Percentiles rank a stretch among this genome's conserved stretches.
Conservation (phyloP, 257 asterid species). For the Nicotiana otophora region DNA sequence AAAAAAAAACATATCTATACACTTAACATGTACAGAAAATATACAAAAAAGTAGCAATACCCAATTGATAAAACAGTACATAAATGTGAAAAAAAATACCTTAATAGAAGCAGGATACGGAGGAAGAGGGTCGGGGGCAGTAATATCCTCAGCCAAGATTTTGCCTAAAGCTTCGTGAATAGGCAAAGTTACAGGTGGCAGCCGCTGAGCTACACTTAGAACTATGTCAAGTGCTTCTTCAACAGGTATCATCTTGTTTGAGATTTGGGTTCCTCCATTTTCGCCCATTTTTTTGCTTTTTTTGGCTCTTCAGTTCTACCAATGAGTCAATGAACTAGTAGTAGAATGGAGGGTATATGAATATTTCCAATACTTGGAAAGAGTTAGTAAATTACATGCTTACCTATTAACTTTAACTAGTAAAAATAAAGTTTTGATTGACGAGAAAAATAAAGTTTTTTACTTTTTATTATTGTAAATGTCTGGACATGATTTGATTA, state of each 20-base stretch:
- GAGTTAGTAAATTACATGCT: too few species aligned
- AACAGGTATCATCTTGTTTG: constrained; percentile 40
- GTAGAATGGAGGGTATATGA: not conserved
- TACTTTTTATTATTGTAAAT: too few species aligned
- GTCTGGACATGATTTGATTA: too few species aligned
- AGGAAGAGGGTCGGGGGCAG: constrained; percentile 90
- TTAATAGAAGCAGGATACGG: constrained; percentile 93
- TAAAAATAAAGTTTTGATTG: too few species aligned
- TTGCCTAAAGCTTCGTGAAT: constrained; percentile 62
- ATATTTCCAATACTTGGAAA: too few species aligned
- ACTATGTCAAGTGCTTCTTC: constrained; percentile 66
- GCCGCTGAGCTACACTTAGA: constrained; percentile 46
- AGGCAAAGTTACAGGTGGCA: constrained; percentile 59
- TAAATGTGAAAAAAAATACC: constrained; percentile 28
- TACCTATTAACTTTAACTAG: too few species aligned
- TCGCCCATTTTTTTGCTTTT: not conserved
- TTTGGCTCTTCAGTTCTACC: not conserved
- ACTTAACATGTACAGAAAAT: not conserved
- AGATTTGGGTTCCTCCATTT: constrained; percentile 2
- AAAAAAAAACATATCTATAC: too few species aligned
- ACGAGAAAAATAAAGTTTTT: too few species aligned
- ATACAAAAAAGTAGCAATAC: not conserved
- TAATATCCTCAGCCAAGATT: constrained; percentile 71
- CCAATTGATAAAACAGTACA: not conserved
- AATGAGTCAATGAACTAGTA: not conserved